Base-by-base conservation (phyloP, 768 basidiomycete species). In the Mycena galopus region DNA sequence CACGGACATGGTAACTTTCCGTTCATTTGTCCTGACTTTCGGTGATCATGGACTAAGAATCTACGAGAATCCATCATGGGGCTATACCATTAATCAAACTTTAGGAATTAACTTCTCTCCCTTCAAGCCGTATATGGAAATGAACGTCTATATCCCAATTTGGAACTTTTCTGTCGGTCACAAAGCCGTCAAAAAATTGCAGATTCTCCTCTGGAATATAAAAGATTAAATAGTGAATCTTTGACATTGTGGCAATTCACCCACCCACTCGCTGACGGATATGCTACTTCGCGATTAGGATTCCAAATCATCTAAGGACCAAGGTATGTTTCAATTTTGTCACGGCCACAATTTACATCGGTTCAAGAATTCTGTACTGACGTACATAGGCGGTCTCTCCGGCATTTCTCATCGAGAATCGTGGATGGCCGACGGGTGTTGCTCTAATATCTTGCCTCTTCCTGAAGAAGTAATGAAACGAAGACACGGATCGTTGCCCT, bases 101-200 rank as follows among this genome's bases (percentile, higher is more conserved):
- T 37, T 37, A 17, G 10, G 39, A 61, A 68, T 68, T 37, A 47
- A 53, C 21, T n/a, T 29, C n/a, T n/a, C n/a, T 33, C 30, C n/a
- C 5, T 27, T 23, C 35, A 53, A 10, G 37, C 58, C 67, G 14
- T 5, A 69, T 69, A 62, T 56, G 68, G 68, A 8, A 57, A 69
- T 63, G 16, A 23, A 42, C 60, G 25, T 39, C n/a, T 23, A 19
- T 3, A n/a, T 56, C 53, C 61, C 39, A 47, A 69, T 62, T 62
- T 25, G 19, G 61, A 17, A 63, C 12, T 3, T 61, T n/a, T 6
- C 11, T 19, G 21, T 47, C 44, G 21, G 35, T 16, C 10, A 11
- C 35, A 47, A 47, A 7, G 17, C 21, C 9, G n/a, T n/a, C 44
- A 47, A 47, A 3, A 7, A 9, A 9, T 37, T 37, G 35, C 35